Evolutionary conservation across 1,139 yeast genomes (phyloP), one percentile per base, ranked within the genome.

Genomic region (Geotrichum reessii): DNA sequence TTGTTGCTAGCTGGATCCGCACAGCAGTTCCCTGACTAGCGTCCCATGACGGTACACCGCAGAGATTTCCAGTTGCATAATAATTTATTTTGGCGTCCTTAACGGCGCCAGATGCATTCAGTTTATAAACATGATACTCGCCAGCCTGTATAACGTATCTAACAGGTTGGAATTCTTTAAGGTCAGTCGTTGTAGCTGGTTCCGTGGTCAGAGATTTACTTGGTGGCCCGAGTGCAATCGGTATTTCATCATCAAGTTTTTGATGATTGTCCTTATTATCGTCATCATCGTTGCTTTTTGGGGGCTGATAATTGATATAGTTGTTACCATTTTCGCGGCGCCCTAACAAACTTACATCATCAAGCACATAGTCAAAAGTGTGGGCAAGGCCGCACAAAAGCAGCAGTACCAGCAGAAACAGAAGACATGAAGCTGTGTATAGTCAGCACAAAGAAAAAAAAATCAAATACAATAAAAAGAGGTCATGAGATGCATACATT

Each of bases 101-200:
- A 19, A 51, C 19, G 17, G 56, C 22, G 3, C 50, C 17, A 28
- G 59, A 44, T 17, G 53, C 59, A 11, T 57, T 46, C 55, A 69
- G 54, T 33, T 60, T 58, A 58, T 71, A 72, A 28, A 57, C 61
- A 48, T 68, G 70, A 8, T 63, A 59, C 24, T 68, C 67, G n/a
- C 70, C 70, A 2, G 73, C 64, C 8, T 61, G 55, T 21, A 72
- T 56, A n/a, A 63, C 61, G 46, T 61, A 69, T 40, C 70, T 55
- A 6, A 65, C 56, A 1, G 70, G 11, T 58, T 57, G n/a, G 58
- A 56, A 25, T 65, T 62, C 7, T 48, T 48, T 6, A 68, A 58
- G 0, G 66, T 64, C 42, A 19, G 42, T 37, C 0, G 70, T 65
- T 21, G 66, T 49, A 9, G 51, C 27, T 8, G 56, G 40, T 9